Evolutionary conservation across 2,329 filamentous ascomycete genomes (phyloP).

Genomic region (Ustulina deusta): DNA sequence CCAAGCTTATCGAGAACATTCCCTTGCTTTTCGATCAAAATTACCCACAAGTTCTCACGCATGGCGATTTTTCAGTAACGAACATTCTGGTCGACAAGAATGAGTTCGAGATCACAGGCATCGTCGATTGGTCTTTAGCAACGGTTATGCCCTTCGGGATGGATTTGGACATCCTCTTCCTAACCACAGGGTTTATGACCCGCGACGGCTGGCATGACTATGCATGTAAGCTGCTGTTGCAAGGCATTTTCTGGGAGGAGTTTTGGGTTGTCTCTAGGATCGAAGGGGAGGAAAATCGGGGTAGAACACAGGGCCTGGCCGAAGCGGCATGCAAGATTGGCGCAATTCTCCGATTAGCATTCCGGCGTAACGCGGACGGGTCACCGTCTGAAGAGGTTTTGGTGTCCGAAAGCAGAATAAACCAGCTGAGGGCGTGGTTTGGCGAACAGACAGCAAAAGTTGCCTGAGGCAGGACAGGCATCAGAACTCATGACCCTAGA

Average conservation of each 20-base stretch:
- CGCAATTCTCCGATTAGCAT: slow-evolving; percentile 47
- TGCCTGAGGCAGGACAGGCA: too few relatives aligned
- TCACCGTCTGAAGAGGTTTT: slow-evolving; percentile 33
- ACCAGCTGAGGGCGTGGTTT: slow-evolving; percentile 9
- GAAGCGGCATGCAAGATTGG: slow-evolving; percentile 45
- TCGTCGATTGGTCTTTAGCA: slow-evolving; percentile 50
- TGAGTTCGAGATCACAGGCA: slow-evolving; percentile 44
- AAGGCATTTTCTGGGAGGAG: slow-evolving; percentile 47
- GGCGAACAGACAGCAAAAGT: too few relatives aligned
- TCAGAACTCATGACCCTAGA: too few relatives aligned
- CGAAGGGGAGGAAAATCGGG: slow-evolving; percentile 36
- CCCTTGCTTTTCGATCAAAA: slow-evolving; percentile 45
- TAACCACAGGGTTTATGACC: slow-evolving; percentile 47
- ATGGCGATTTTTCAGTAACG: slow-evolving; percentile 49
- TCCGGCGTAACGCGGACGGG: slow-evolving; percentile 45
- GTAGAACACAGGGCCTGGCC: slow-evolving; percentile 39
- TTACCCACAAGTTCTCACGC: slow-evolving; percentile 49
- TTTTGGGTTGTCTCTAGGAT: slow-evolving; percentile 46
- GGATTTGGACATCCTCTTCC: slow-evolving; percentile 41
- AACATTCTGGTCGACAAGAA: slow-evolving; percentile 49
- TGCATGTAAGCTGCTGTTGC: slow-evolving; percentile 40
- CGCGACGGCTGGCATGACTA: slow-evolving; percentile 49
- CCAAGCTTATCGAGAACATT: slow-evolving; percentile 37
- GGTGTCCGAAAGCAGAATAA: slow-evolving; percentile 11
- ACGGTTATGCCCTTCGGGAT: slow-evolving; percentile 42